Base-by-base conservation (phyloP, 306 rosid species). In the Cucurbita argyrosperma region DNA sequence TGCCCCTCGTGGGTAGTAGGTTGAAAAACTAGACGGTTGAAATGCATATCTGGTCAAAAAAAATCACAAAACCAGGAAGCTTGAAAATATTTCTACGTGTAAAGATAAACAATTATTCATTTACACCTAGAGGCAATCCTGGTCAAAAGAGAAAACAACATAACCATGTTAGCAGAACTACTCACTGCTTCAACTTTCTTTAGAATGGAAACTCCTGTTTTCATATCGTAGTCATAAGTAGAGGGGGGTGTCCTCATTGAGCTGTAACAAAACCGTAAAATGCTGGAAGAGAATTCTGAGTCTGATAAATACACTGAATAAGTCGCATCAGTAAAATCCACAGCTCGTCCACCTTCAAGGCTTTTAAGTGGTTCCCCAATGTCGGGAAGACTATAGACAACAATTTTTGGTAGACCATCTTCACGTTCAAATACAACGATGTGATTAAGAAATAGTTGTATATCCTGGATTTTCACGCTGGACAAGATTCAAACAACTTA, bases 211-310 rank as follows among this genome's bases (percentile, higher is more conserved):
- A 74, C 42, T 26, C 85, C 88, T 3, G 85, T 69, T 78, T 84
- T 85, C 98, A 93, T 90, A 76, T 93, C 98, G 83, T 90, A 90
- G 80, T 93, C 97, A 76, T 93, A 93, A 30, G 84, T 87, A 60
- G 98, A 86, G 57, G 18, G 75, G 64, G 98, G 98, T 23, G 96
- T 90, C 86, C 78, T 93, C 92, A 90, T 59, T 71, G 97, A 93
- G 85, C 97, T 87, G 77, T 90, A 90, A 19, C 87, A 56, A 82
- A 83, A 90, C 74, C 94, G 87, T 74, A 93, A 84, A 81, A 93
- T 78, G 76, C 85, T 78, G 63, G 97, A 90, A 45, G 83, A 77
- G 83, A 89, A 93, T 63, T 86, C 94, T 66, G 94, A 88, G 57
- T 82, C 84, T 26, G 83, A 79, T 62, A 75, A 76, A 7, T 78